Conservation (phyloP, 805 yeast species). For the Starmerella etchellsii region DNA sequence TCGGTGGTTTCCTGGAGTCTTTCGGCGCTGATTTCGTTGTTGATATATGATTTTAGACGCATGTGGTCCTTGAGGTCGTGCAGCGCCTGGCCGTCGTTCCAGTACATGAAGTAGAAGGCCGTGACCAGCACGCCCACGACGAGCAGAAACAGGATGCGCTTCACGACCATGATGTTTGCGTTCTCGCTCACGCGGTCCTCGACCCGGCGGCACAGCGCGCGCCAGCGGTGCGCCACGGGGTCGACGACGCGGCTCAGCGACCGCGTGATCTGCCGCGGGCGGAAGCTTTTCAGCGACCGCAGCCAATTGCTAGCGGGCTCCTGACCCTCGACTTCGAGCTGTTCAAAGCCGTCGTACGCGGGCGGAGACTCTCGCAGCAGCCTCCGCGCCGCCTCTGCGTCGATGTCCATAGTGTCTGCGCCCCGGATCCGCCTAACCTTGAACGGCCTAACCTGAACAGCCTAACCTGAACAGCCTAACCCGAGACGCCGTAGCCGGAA, state of each 20-base stretch:
- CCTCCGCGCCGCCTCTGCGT: neutral
- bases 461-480: too few relatives aligned
- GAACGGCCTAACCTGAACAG: too few relatives aligned
- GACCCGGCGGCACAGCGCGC: constrained; percentile 30
- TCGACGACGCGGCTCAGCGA: constrained; percentile 36
- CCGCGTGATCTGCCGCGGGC: constrained; percentile 22
- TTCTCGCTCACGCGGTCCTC: constrained; percentile 48
- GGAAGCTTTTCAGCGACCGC: constrained; percentile 7
- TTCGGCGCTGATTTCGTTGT: constrained; percentile 39
- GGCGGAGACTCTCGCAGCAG: constrained; percentile 5
- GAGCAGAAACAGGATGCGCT: constrained; percentile 57
- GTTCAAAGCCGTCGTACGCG: constrained; percentile 2
- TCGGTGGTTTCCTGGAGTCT: constrained; percentile 54
- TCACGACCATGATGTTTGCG: constrained; percentile 81
- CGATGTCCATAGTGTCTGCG: too few relatives aligned
- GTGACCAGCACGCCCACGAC: constrained; percentile 47
- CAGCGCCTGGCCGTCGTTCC: constrained; percentile 20
- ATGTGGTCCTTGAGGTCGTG: constrained; percentile 46
- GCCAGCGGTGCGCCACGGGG: constrained; percentile 34
- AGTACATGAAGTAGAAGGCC: constrained; percentile 38
- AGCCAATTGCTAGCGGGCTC: constrained; percentile 4
- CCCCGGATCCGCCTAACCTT: too few relatives aligned
- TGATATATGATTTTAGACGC: constrained; percentile 38
- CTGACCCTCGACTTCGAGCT: constrained; percentile 14
- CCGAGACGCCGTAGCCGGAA: too few relatives aligned